These are phyloP conservation scores for Suhomyces ambrosiae DNA, from an alignment of 1,139 yeast species.

Conservation along the genomic window DNA sequence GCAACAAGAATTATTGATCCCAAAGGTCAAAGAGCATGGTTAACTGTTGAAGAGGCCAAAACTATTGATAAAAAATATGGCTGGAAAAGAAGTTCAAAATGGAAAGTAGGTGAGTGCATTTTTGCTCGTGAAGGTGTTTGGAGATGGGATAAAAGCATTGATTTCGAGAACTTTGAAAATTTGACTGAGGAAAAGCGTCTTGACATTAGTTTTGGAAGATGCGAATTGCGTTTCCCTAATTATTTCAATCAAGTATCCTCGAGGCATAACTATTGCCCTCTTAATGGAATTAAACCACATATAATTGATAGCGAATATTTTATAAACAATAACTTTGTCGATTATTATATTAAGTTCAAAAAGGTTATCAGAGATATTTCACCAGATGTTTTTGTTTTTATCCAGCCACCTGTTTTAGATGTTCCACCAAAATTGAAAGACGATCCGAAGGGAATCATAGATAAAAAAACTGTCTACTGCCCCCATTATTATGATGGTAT, in stretches of 20 bases:
- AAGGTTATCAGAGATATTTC: constrained; percentile 47
- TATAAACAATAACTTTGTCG: constrained; percentile 61
- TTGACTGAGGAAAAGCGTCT: constrained; percentile 34
- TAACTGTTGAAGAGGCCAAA: constrained; percentile 41
- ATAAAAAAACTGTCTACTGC: constrained; percentile 67
- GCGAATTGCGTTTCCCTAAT: constrained; percentile 34
- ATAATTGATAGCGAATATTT: constrained; percentile 58
- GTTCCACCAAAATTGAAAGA: constrained; percentile 69
- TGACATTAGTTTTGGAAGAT: constrained; percentile 30
- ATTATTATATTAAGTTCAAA: constrained; percentile 56
- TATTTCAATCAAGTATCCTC: constrained; percentile 34
- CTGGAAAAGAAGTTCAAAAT: constrained; percentile 62
- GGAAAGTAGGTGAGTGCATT: constrained; percentile 77
- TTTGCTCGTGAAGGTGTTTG: constrained; percentile 82
- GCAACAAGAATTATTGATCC: constrained; percentile 66
- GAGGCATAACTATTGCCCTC: constrained; percentile 24
- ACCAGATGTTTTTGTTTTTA: constrained; percentile 55
- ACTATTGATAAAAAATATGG: constrained; percentile 62
- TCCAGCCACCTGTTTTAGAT: constrained; percentile 85
- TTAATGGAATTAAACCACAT: constrained; percentile 25
- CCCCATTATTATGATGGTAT: constrained; percentile 95
- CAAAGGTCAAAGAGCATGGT: constrained; percentile 70
- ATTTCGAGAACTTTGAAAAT: constrained; percentile 23
- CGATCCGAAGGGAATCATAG: constrained; percentile 53
- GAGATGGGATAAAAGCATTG: constrained; percentile 44